These are phyloP conservation scores for Chaetomidium leptoderma DNA, from an alignment of 495 filamentous ascomycete genomes.

Conservation along the genomic window DNA sequence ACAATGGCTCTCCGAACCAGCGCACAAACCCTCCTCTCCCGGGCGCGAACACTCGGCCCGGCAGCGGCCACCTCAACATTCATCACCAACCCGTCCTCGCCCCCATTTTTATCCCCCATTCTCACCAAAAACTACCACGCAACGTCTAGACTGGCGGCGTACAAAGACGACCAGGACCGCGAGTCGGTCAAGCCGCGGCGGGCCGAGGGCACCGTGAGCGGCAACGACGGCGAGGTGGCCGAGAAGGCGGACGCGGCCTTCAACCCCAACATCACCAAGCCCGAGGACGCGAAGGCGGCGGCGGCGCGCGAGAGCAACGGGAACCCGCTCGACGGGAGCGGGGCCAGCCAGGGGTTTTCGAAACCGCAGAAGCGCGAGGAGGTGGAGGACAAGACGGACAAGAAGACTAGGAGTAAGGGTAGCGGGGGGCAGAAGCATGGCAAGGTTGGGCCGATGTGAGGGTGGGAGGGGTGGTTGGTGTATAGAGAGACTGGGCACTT, in stretches of 20 bases:
- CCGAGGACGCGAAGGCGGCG: constrained; percentile 30
- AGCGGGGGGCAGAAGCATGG: constrained; percentile 28
- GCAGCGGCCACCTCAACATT: background rate
- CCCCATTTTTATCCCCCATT: too few relatives aligned
- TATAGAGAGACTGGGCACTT: background rate
- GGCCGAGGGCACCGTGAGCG: constrained; percentile 38
- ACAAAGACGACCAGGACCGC: constrained; percentile 43
- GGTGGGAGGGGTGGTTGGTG: background rate
- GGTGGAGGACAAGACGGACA: constrained; percentile 17
- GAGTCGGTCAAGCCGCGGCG: constrained; percentile 38
- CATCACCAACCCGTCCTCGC: background rate
- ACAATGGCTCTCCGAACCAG: constrained; percentile 12
- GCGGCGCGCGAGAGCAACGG: constrained; percentile 29
- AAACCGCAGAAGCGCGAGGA: constrained; percentile 17
- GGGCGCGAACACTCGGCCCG: background rate
- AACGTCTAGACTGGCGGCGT: constrained; percentile 19
- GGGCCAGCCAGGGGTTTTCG: constrained; percentile 35
- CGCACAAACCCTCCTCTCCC: background rate
- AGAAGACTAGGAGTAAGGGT: constrained; percentile 20
- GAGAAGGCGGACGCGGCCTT: constrained; percentile 39
- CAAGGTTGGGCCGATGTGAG: constrained; percentile 11
- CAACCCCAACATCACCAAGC: constrained; percentile 39
- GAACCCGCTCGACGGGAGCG: constrained; percentile 38
- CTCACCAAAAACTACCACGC: constrained; percentile 22
- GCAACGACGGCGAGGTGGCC: constrained; percentile 36